These are phyloP conservation scores for Cucurbitaria berberidis DNA, from an alignment of 2,329 filamentous ascomycete genomes.

Conservation along the genomic window DNA sequence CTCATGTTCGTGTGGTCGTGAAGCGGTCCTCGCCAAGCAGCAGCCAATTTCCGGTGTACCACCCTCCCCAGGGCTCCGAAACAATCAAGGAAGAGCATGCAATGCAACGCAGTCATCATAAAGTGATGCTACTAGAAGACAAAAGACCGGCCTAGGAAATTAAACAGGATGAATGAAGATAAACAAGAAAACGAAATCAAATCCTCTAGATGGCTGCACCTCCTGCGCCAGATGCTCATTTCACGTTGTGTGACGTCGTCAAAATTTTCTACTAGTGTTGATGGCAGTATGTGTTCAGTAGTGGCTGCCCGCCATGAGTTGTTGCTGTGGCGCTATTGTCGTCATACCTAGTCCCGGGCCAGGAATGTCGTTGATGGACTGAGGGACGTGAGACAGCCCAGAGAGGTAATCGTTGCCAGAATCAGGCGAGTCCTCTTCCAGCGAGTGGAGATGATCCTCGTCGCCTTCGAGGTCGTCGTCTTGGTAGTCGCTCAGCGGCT, in stretches of 20 bases:
- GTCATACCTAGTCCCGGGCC: conserved; percentile 45
- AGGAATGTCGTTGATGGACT: conserved; percentile 45
- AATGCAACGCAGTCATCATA: conserved; percentile 32
- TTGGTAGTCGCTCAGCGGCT: conserved; percentile 67
- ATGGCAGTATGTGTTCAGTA: conserved; percentile 40
- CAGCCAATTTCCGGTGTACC: conserved; percentile 19
- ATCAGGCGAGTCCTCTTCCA: conserved; percentile 78
- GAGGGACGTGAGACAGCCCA: conserved; percentile 34
- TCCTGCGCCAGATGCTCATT: conserved; percentile 34
- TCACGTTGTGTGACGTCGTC: conserved; percentile 28
- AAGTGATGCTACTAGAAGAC: conserved; percentile 20
- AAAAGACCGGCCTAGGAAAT: conserved; percentile 31
- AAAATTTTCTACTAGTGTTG: conserved; percentile 14
- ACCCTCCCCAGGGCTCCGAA: conserved; percentile 15
- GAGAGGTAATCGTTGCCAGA: conserved; percentile 68
- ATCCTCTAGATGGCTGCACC: conserved; percentile 30
- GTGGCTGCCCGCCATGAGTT: conserved; percentile 53
- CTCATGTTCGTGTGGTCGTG: conserved; percentile 28
- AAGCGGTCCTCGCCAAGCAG: conserved; percentile 7
- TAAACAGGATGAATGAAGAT: conserved; percentile 34
- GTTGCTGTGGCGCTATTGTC: conserved; percentile 52
- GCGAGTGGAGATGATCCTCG: conserved; percentile 80
- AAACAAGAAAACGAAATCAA: conserved; percentile 24
- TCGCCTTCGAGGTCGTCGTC: conserved; percentile 90
- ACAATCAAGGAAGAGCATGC: conserved; percentile 27